A percentile compares a stretch with the other conserved stretches of the same genome.
These are phyloP conservation scores for Fusarium musae DNA, from an alignment of 2,329 filamentous ascomycete species.

Conservation along the genomic window DNA sequence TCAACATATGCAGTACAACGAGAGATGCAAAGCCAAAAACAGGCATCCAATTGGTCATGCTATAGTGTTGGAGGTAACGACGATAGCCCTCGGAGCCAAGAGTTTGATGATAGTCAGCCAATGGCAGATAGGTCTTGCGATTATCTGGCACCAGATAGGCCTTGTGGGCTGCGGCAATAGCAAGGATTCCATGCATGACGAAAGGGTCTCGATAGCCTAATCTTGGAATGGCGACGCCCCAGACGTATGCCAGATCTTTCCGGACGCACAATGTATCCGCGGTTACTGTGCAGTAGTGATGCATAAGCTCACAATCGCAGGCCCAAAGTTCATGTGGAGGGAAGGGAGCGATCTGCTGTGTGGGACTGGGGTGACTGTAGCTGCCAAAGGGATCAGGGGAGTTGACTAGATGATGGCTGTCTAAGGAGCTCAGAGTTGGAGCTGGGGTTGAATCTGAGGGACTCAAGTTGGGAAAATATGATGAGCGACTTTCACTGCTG, in stretches of 20 bases:
- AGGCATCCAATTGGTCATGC: slow-evolving; percentile 42
- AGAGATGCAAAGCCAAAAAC: slow-evolving; percentile 56
- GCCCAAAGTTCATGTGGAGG: slow-evolving; percentile 38
- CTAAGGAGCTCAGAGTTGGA: slow-evolving; percentile 5
- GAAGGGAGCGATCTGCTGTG: slow-evolving; percentile 40
- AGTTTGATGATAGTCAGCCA: slow-evolving; percentile 47
- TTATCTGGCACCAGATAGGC: slow-evolving; percentile 43
- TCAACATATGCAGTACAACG: slow-evolving; percentile 47
- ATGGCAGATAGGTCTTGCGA: slow-evolving; percentile 41
- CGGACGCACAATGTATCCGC: slow-evolving; percentile 37
- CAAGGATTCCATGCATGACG: slow-evolving; percentile 47
- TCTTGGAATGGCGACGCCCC: slow-evolving; percentile 42
- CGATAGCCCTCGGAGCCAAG: slow-evolving; percentile 47
- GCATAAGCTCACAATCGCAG: slow-evolving; percentile 46
- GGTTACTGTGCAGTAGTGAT: slow-evolving; percentile 46
- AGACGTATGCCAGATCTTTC: slow-evolving; percentile 43
- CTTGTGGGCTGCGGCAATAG: slow-evolving; percentile 47
- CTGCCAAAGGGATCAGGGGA: slow-evolving; percentile 13
- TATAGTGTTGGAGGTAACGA: slow-evolving; percentile 28
- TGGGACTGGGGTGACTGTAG: slow-evolving; percentile 15
- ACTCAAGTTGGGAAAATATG: slow-evolving; percentile 24
- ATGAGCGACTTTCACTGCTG: not conserved
- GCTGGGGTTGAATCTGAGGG: slow-evolving; percentile 17
- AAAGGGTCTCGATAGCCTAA: slow-evolving; percentile 44
- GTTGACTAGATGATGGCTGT: not conserved